phyloP scores from a whole-genome alignment of 2,329 filamentous ascomycete species.

The Sclerotinia nivalis region DNA sequence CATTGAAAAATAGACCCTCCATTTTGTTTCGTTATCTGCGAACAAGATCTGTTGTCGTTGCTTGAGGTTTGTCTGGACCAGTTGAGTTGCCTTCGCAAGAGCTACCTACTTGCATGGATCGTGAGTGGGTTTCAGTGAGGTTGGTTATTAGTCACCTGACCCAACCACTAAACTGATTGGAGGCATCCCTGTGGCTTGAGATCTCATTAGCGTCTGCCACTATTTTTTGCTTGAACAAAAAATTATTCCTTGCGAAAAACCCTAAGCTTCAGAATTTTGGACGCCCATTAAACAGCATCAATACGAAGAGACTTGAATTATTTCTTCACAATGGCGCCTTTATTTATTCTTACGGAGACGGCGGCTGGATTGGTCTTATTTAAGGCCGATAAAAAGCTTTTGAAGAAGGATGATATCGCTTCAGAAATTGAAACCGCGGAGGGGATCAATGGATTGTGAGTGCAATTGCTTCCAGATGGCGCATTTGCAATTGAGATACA shows the following conservation, averaged over 20 bases:
- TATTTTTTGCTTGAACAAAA: constrained; percentile 26
- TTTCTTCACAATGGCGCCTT: constrained; percentile 63
- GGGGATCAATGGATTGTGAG: constrained; percentile 82
- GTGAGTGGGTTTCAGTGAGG: constrained; percentile 2
- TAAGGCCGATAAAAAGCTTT: constrained; percentile 98
- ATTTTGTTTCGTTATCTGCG: constrained; percentile 50
- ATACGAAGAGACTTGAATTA: constrained; percentile 23
- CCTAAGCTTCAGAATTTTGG: constrained; percentile 27
- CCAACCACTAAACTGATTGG: constrained; percentile 11
- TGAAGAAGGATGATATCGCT: constrained; percentile 81
- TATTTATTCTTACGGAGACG: constrained; percentile 92
- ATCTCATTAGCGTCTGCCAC: constrained; percentile 29
- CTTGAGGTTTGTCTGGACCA: constrained; percentile 23
- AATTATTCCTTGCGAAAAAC: constrained; percentile 33
- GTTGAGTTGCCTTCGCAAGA: constrained; percentile 23
- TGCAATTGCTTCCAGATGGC: constrained; percentile 38
- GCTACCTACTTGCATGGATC: constrained; percentile 17
- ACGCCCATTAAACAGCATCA: constrained; percentile 24
- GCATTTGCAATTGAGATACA: constrained; percentile 17
- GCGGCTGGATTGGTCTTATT: constrained; percentile 88
- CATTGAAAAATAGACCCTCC: constrained; percentile 94
- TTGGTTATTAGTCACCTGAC: constrained; percentile 25
- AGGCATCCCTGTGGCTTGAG: constrained; percentile 7
- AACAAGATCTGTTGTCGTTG: constrained; percentile 25
- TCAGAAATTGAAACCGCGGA: constrained; percentile 77